Percentiles rank a stretch among this genome's conserved stretches.
Conservation (phyloP, 345 rosid species). For the Barbarea vulgaris region DNA sequence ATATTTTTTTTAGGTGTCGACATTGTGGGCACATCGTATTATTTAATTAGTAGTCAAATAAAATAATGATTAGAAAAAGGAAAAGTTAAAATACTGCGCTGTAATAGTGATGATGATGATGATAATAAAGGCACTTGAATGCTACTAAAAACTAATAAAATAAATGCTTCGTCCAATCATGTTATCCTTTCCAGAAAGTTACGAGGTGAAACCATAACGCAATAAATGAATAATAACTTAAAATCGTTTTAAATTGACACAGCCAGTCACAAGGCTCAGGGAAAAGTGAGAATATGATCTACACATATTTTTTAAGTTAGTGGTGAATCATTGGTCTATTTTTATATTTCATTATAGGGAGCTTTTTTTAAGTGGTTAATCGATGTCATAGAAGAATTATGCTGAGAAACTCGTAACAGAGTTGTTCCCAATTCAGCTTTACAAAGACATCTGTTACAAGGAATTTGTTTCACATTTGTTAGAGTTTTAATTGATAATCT, state of each 20-base stretch:
- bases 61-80: constrained; percentile 12
- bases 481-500: neutral
- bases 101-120: constrained; percentile 28
- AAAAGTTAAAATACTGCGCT: constrained; percentile 27
- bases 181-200: constrained; percentile 33
- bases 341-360: constrained; percentile 1
- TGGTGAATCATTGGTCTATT: constrained; percentile 38
- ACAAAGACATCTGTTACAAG: neutral
- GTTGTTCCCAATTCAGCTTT: neutral
- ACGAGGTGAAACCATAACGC: constrained; percentile 38
- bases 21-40: constrained; percentile 29
- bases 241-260: neutral
- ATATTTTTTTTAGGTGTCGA: constrained; percentile 24
- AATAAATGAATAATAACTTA: constrained; percentile 17
- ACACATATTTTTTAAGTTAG: constrained; percentile 4
- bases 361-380: constrained; percentile 5
- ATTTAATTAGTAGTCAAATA: constrained; percentile 1
- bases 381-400: neutral
- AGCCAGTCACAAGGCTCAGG: constrained; percentile 32
- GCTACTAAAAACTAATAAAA: neutral
- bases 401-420: neutral
- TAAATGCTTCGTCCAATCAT: constrained; percentile 29
- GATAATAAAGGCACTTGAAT: constrained; percentile 28
- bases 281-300: constrained; percentile 23
- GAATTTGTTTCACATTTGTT: neutral